Evolutionary conservation across 2,329 filamentous ascomycete species (phyloP).

Genomic region (Colletotrichum lentis): DNA sequence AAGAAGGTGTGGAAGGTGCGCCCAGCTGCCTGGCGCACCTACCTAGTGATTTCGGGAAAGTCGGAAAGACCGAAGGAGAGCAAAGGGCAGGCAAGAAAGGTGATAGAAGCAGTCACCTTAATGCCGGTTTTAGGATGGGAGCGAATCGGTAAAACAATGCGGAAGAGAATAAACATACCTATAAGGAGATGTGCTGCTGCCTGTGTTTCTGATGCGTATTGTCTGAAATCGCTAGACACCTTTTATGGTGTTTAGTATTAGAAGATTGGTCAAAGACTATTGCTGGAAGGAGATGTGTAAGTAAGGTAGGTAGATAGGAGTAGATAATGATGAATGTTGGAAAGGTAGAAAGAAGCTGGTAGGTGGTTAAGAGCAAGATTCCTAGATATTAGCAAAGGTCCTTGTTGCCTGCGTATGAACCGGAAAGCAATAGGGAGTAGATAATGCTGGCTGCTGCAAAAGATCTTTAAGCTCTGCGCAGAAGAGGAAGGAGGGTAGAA

Average conservation of each 20-base stretch:
- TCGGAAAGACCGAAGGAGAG: not conserved
- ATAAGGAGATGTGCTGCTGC: not conserved
- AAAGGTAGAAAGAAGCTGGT: too few species aligned
- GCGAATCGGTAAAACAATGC: not conserved
- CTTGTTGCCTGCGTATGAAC: too few species aligned
- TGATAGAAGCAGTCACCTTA: not conserved
- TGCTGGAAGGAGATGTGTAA: too few species aligned
- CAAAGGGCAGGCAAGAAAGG: not conserved
- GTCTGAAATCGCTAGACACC: not conserved
- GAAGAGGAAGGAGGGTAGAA: too few species aligned
- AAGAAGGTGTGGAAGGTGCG: not conserved
- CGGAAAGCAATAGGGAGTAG: too few species aligned
- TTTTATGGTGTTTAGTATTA: not conserved
- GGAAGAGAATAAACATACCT: not conserved
- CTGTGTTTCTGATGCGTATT: not conserved
- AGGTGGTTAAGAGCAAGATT: too few species aligned
- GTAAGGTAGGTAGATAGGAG: too few species aligned
- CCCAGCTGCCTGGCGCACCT: not conserved
- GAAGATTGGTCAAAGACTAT: not conserved
- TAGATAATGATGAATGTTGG: too few species aligned
- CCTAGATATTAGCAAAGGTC: too few species aligned
- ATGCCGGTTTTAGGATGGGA: not conserved
- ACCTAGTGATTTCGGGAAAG: not conserved
- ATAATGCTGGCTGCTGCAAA: too few species aligned
- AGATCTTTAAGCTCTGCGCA: too few species aligned